These are phyloP conservation scores for Trametes cubensis DNA, from an alignment of 768 basidiomycete species.

Conservation along the genomic window DNA sequence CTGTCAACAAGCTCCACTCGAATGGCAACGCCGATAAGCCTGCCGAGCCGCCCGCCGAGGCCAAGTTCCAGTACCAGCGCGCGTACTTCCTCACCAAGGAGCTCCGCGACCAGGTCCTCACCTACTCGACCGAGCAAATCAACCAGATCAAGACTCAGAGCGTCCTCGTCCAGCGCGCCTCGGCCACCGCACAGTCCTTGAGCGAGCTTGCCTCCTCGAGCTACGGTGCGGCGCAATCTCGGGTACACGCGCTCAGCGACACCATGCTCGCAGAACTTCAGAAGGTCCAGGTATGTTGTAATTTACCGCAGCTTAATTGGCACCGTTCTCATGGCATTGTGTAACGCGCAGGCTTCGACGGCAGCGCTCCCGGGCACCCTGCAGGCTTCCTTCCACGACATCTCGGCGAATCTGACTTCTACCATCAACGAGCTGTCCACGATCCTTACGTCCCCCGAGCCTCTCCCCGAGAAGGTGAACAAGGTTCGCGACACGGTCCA, in stretches of 20 bases:
- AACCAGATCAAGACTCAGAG: conserved; percentile 71
- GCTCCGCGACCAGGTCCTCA: conserved; percentile 62
- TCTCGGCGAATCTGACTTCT: conserved; percentile 55
- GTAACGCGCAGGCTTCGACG: conserved; percentile 50
- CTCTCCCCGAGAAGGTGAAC: conserved; percentile 63
- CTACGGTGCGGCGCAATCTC: conserved; percentile 54
- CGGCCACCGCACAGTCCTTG: conserved; percentile 66
- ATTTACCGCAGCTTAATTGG: background rate
- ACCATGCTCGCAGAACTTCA: conserved; percentile 68
- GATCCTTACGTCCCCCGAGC: conserved; percentile 58
- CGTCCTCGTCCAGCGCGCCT: conserved; percentile 69
- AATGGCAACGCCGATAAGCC: conserved; percentile 53
- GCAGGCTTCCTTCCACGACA: conserved; percentile 61
- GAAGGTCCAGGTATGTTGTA: conserved; percentile 48
- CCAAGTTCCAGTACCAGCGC: conserved; percentile 80
- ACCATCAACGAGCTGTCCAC: conserved; percentile 55
- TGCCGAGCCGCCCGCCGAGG: conserved; percentile 45
- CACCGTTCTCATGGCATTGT: conserved; percentile 4
- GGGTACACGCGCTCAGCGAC: conserved; percentile 62
- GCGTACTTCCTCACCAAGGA: conserved; percentile 66
- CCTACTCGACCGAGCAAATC: conserved; percentile 71
- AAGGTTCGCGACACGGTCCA: conserved; percentile 61
- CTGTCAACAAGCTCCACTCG: conserved; percentile 43
- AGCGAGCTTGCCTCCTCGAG: conserved; percentile 61
- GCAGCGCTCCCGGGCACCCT: conserved; percentile 52